Base-by-base conservation (phyloP, 1,284 basidiomycete species). In the Moesziomyces parantarcticus region DNA sequence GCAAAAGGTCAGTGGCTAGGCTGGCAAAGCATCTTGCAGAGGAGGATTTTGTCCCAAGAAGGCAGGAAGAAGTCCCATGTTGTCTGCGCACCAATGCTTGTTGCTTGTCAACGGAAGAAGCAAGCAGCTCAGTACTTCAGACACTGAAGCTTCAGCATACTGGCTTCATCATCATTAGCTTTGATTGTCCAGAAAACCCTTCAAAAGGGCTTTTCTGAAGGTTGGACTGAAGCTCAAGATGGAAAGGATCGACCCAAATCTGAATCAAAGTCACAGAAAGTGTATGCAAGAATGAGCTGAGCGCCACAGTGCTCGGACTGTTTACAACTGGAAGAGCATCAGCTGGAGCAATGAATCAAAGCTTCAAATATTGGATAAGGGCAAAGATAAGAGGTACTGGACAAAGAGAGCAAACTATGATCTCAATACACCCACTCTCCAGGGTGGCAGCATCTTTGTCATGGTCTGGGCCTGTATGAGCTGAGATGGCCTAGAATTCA, bases 301-400 rank as follows among this genome's bases (percentile, higher is more conserved):
- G 43, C 43, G 43, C 51, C 45, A 54, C 20, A 3, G 22, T 26
- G 10, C 14, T 32, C 46, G 51, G 51, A 54, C 51, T n/a, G 21
- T 10, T 22, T 25, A 25, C 14, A 42, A 54, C 43, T 54, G 51
- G 51, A 54, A 45, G 42, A 54, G 46, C 22, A 20, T 54, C 43
- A 54, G 45, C 43, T 54, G 51, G 51, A 54, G 43, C 45, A 43
- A 54, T 54, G 51, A 54, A 46, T 46, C 43, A 42, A 54, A 54
- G 51, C 43, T 54, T 34, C 29, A 36, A 10, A 11, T 29, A 14
- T 39, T 54, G 23, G 51, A 43, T 11, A 45, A 54, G 21, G 51
- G 29, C 41, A 22, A 2, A 8, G 43, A 29, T 25, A 32, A 32
- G 29, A 32, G 29, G 29, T 32, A 32, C 29, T 32, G 29, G 29